Evolutionary conservation across 768 basidiomycete species (phyloP).

Genomic region (Russula earlei): DNA sequence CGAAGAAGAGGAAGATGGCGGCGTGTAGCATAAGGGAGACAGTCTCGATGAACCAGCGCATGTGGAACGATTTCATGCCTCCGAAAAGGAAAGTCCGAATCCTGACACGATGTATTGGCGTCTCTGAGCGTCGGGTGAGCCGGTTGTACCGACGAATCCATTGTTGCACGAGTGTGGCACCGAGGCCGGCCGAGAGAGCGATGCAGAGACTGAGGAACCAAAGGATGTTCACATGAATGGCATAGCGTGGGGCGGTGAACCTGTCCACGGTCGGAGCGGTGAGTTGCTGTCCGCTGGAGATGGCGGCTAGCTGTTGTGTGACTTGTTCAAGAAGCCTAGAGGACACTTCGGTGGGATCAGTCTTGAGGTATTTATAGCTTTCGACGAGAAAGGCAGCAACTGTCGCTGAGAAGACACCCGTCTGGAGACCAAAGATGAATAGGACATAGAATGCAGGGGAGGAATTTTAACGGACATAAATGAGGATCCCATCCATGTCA

Average conservation of each 20-base stretch:
- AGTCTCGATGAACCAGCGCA: conserved; percentile 2
- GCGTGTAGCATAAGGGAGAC: neutral
- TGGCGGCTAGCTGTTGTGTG: neutral
- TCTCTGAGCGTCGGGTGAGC: neutral
- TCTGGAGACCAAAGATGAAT: neutral
- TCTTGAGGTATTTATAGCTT: conserved; percentile 14
- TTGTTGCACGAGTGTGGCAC: conserved; percentile 10
- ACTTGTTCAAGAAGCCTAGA: neutral
- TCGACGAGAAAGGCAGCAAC: conserved; percentile 18
- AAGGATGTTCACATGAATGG: conserved; percentile 13
- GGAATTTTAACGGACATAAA: conserved; percentile 10
- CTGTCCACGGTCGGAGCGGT: neutral
- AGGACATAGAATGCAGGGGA: too few species aligned
- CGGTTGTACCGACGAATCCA: conserved; percentile 10
- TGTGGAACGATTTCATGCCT: neutral
- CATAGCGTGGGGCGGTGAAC: neutral
- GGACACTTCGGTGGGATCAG: conserved; percentile 5
- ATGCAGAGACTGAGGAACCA: conserved; percentile 18
- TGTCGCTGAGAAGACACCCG: conserved; percentile 16
- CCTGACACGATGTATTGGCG: neutral
- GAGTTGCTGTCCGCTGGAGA: neutral
- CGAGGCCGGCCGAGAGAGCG: conserved; percentile 6
- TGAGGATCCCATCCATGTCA: conserved; percentile 17
- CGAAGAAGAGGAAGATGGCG: neutral
- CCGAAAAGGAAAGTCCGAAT: conserved; percentile 4